Conservation (phyloP, 495 filamentous ascomycete genomes). For the Hypoxylon subgilvum region DNA sequence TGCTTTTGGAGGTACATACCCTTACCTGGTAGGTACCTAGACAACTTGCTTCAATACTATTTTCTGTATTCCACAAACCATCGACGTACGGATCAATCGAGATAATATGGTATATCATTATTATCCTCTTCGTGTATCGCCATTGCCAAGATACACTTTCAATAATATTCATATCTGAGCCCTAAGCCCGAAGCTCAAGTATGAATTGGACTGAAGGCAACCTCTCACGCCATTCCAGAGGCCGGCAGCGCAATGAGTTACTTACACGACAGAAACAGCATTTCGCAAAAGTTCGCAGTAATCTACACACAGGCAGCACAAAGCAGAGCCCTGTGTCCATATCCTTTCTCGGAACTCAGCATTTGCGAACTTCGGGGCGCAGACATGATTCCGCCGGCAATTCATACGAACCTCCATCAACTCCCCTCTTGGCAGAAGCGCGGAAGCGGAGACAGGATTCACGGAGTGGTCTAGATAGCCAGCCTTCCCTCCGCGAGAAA, state of each 20-base stretch:
- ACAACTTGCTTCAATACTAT: too few relatives aligned
- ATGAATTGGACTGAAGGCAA: slow-evolving; percentile 58
- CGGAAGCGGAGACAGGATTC: slow-evolving; percentile 8
- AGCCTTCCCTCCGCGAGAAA: slow-evolving; percentile 26
- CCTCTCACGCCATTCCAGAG: slow-evolving; percentile 46
- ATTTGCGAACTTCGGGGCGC: neutral
- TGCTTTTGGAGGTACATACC: too few relatives aligned
- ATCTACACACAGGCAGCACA: slow-evolving; percentile 12
- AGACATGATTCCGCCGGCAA: neutral
- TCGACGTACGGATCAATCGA: slow-evolving; percentile 2
- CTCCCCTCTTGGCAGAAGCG: slow-evolving; percentile 16
- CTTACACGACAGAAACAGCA: slow-evolving; percentile 48
- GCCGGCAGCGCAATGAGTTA: slow-evolving; percentile 43
- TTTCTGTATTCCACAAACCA: too few relatives aligned
- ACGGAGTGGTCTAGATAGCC: neutral
- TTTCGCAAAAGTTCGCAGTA: slow-evolving; percentile 48
- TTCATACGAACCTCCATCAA: slow-evolving; percentile 6
- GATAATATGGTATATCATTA: slow-evolving; percentile 9
- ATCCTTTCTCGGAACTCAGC: slow-evolving; percentile 30
- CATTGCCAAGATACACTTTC: slow-evolving; percentile 3
- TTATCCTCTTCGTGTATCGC: slow-evolving; percentile 2
- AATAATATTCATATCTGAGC: slow-evolving; percentile 11
- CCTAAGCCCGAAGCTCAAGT: neutral
- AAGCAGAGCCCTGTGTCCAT: slow-evolving; percentile 35
- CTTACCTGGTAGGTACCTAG: neutral